Evolutionary conservation across 176 grass and related monocot genomes (phyloP), one percentile per base, ranked within the genome.

Genomic region (Typha latifolia): DNA sequence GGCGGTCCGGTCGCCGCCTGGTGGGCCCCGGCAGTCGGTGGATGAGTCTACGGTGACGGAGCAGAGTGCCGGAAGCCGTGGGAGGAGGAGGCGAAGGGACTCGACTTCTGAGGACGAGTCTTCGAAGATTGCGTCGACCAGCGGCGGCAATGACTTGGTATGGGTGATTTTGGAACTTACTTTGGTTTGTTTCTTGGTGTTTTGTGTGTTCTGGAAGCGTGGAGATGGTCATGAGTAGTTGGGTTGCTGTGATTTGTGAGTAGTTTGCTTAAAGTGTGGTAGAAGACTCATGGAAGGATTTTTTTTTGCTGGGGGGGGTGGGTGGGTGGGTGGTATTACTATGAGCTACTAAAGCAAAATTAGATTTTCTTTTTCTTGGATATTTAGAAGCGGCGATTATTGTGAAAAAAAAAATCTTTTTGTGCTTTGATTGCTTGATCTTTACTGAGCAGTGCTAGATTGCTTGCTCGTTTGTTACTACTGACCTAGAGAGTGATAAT

Each of bases 101-200:
- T 49, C 26, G n/a, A 37, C 59, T 4, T 48, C 70, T 20, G 70
- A 72, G 70, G 70, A 50, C 21, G 70, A 72, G 34, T 72, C 70
- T 12, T 62, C 70, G 12, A 72, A 32, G 70, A 20, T 62, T 43
- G 70, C 20, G 20, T 32, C 53, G 53, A 72, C 34, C 15, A 19
- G 70, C 57, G 59, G 70, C 47, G 70, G 70, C 70, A 63, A 72
- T 62, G 56, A 49, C 21, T 49, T 63, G 70, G 70, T 72, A 72
- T 19, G 12, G 61, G 6, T 15, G 12, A 14, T 0, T 19, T 15
- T 67, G 32, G 50, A 31, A 55, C 65, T 31, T 7, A 29, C 49
- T 52, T 57, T 57, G 14, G 15, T 34, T 70, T 16, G 43, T 20
- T 43, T 48, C 37, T 59, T 22, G 53, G 53, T 59, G 7, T 19